A percentile compares a stretch with the other conserved stretches of the same genome.
Conservation (phyloP, 2,329 filamentous ascomycete species). For the Fusarium humuli region DNA sequence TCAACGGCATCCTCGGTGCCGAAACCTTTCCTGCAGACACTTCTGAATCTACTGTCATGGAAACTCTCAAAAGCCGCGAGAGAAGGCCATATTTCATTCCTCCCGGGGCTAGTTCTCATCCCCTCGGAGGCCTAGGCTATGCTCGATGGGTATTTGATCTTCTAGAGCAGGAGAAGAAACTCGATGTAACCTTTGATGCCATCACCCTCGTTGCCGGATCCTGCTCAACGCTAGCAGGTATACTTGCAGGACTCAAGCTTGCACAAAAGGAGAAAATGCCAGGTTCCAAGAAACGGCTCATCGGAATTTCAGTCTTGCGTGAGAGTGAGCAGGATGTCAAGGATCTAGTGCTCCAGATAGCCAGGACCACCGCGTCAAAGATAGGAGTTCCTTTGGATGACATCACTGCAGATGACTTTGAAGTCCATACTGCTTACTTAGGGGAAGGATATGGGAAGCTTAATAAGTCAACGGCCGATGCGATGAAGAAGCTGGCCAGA, state of each 20-base stretch:
- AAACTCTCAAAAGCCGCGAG: conserved; percentile 6
- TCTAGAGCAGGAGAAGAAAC: conserved; percentile 18
- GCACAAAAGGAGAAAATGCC: conserved; percentile 7
- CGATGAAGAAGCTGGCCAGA: conserved; percentile 24
- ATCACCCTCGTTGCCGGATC: conserved; percentile 23
- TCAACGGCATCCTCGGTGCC: conserved; percentile 21
- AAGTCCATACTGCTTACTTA: conserved; percentile 14
- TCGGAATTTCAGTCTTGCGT: conserved; percentile 21
- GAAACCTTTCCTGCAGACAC: conserved; percentile 25
- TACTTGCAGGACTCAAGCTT: conserved; percentile 27
- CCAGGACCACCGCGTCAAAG: conserved; percentile 19
- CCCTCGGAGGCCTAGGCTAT: conserved; percentile 22
- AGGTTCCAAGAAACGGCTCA: conserved; percentile 8
- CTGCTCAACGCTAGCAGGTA: conserved; percentile 25
- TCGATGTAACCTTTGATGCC: conserved; percentile 16
- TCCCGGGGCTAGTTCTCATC: conserved; percentile 24
- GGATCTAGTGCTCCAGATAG: conserved; percentile 18
- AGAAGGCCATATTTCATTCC: conserved; percentile 25
- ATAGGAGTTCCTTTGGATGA: conserved; percentile 15
- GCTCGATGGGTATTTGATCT: conserved; percentile 34
- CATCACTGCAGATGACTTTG: conserved; percentile 24
- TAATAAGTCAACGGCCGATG: conserved; percentile 3
- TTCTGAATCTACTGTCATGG: conserved; percentile 1
- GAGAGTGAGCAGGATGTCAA: background rate
- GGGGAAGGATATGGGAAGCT: conserved; percentile 26